These are phyloP conservation scores for Oryza brachyantha DNA, from an alignment of 176 grass and related monocot genomes.

Conservation along the genomic window DNA sequence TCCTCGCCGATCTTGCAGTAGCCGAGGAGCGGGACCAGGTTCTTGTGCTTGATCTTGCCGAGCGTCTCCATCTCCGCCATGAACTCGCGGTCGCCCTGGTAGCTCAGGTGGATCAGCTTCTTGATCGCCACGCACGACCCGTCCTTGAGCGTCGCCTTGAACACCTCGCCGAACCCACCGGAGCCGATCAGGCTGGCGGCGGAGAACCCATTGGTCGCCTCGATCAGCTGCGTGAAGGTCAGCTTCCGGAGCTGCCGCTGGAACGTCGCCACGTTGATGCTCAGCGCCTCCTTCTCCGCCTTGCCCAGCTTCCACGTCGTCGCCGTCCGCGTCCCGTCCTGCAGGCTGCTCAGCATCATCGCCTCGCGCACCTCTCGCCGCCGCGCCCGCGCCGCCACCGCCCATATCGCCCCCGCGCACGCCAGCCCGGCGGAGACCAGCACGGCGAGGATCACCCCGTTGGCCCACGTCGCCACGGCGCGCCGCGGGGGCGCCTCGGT, in stretches of 20 bases:
- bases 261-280: slow-evolving; percentile 98
- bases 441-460: slow-evolving; percentile 45
- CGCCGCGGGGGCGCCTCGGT: not conserved
- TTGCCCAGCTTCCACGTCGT: slow-evolving; percentile 91
- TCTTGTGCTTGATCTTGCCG: slow-evolving; percentile 94
- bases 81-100: slow-evolving; percentile 97
- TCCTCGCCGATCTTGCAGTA: slow-evolving; percentile 99
- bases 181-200: slow-evolving; percentile 72
- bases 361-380: slow-evolving; percentile 50
- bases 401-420: slow-evolving; percentile 46
- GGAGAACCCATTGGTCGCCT: slow-evolving; percentile 90
- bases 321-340: slow-evolving; percentile 69
- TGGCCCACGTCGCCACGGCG: slow-evolving; percentile 29
- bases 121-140: slow-evolving; percentile 87
- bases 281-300: slow-evolving; percentile 85
- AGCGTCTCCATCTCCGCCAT: slow-evolving; percentile 97
- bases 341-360: slow-evolving; percentile 74
- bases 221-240: slow-evolving; percentile 96
- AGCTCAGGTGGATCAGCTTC: slow-evolving; percentile 91
- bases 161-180: slow-evolving; percentile 94
- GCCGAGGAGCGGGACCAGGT: slow-evolving; percentile 75
- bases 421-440: slow-evolving; percentile 48
- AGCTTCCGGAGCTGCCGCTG: slow-evolving; percentile 76
- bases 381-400: slow-evolving; percentile 53
- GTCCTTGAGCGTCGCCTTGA: slow-evolving; percentile 89